Conservation (phyloP, 441 rosid species). For the Hura crepitans region DNA sequence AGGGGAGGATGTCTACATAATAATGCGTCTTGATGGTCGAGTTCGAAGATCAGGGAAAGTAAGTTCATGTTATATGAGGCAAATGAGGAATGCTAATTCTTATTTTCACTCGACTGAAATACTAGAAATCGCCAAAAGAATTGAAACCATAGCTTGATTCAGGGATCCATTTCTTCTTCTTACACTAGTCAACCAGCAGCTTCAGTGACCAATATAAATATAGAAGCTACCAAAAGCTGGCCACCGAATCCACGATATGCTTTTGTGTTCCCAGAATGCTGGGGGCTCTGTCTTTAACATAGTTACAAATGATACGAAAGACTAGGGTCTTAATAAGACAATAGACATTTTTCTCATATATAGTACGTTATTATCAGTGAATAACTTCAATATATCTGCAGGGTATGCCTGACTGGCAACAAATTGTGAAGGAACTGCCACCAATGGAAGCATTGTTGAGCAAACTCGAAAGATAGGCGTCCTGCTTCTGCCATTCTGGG, state of each 20-base stretch:
- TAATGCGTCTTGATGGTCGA: slow-evolving; percentile 88
- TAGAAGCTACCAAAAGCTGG: background rate
- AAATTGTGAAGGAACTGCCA: slow-evolving; percentile 74
- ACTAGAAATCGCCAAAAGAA: background rate
- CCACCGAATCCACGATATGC: background rate
- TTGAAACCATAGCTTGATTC: background rate
- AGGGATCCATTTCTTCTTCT: background rate
- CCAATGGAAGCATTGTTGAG: slow-evolving; percentile 77
- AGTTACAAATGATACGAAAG: background rate
- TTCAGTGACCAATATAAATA: background rate
- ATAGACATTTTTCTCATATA: background rate
- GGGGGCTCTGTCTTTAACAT: background rate
- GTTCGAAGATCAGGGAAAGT: slow-evolving; percentile 90
- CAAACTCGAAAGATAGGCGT: slow-evolving; percentile 66
- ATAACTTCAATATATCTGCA: slow-evolving; percentile 21
- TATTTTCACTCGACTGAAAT: background rate
- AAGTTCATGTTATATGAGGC: slow-evolving; percentile 25
- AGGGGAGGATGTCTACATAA: slow-evolving; percentile 80
- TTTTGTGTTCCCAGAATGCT: background rate
- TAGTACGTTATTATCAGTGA: background rate
- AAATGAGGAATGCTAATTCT: too few species aligned
- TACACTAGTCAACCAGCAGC: background rate
- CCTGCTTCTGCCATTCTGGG: background rate
- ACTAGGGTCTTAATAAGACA: background rate
- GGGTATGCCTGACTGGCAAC: slow-evolving; percentile 96